A percentile compares a stretch with the other conserved stretches of the same genome.
Evolutionary conservation across 2,329 filamentous ascomycete genomes (phyloP).

Genomic region (Lachnellula subtilissima): DNA sequence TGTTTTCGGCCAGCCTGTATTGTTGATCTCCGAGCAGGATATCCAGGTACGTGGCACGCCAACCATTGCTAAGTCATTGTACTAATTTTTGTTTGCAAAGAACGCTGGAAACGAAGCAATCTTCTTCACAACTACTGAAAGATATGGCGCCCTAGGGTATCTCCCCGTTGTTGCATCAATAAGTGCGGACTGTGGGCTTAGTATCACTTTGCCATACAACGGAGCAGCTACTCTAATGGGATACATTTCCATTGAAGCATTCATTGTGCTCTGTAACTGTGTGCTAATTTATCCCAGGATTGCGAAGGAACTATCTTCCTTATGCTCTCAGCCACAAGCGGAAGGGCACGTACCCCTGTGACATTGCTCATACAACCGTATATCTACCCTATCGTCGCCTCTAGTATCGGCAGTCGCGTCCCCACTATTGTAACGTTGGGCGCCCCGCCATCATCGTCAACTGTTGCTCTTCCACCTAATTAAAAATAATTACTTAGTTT

Average conservation of each 20-base stretch:
- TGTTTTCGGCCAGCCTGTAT: constrained; percentile 6
- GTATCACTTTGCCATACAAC: constrained; percentile 11
- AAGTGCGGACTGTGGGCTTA: constrained; percentile 12
- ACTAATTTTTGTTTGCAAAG: background rate
- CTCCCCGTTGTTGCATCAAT: constrained; percentile 11
- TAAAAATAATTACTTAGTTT: no score
- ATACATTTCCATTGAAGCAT: background rate
- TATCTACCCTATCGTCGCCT: background rate
- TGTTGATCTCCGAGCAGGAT: constrained; percentile 16
- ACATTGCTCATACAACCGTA: background rate
- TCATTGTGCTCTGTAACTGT: background rate
- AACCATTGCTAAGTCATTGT: no score
- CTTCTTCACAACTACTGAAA: constrained; percentile 10
- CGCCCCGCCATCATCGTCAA: background rate
- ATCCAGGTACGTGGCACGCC: background rate
- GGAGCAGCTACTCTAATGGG: constrained; percentile 5
- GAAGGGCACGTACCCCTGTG: background rate
- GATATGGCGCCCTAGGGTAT: constrained; percentile 4
- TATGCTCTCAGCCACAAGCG: background rate
- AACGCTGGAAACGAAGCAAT: constrained; percentile 15
- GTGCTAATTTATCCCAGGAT: background rate
- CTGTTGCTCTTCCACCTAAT: background rate
- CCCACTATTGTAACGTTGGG: background rate
- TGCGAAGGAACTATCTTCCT: constrained; percentile 7
- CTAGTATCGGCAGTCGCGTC: background rate